Evolutionary conservation across 2,329 filamentous ascomycete genomes (phyloP), one percentile per base, ranked within the genome.

Genomic region (Tympanopsis confertula): DNA sequence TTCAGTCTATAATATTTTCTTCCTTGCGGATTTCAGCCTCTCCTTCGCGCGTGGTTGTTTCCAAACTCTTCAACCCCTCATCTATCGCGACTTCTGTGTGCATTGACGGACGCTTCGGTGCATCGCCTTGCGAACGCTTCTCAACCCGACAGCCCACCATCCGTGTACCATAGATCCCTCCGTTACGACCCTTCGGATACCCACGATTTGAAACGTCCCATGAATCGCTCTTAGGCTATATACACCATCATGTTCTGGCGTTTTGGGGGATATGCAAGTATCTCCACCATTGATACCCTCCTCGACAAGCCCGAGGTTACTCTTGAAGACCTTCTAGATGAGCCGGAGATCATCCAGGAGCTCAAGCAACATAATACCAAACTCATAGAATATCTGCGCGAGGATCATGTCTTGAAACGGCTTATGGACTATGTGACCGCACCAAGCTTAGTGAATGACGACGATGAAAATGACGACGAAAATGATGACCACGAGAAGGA

Each of bases 301-400:
- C 86, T 98, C 58, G 91, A 98, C 58, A 94, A 94, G 63, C 79
- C 93, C 50, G 85, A 94, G 63, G 88, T 95, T 57, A 87, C 85
- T 38, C 81, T 96, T 47, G 91, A 98, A 63, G 89, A 96, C 57
- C 71, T 98, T 42, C 78, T 98, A 45, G 88, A 96, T 59, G 91
- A 98, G 69, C 83, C 84, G 54, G 91, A 98, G 57, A 67, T 96
- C 51, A 91, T 96, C 50, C 87, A 95, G 60, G 91, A 98, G 70
- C 75, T 98, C 45, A 98, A 96, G 66, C 86, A 94, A 61, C 88
- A 95, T 65, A 96, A 98, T 66, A 82, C 86, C 41, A 95, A 95
- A 66, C 80, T 98, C 44, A 88, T 96, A 59, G 88, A 96, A 63
- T 96, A 89, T 56, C 69, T 98, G 43, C 81, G 91, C 51, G 86